phyloP scores from a whole-genome alignment of 179 eudicot species.

The Amaranthus tricolor region DNA sequence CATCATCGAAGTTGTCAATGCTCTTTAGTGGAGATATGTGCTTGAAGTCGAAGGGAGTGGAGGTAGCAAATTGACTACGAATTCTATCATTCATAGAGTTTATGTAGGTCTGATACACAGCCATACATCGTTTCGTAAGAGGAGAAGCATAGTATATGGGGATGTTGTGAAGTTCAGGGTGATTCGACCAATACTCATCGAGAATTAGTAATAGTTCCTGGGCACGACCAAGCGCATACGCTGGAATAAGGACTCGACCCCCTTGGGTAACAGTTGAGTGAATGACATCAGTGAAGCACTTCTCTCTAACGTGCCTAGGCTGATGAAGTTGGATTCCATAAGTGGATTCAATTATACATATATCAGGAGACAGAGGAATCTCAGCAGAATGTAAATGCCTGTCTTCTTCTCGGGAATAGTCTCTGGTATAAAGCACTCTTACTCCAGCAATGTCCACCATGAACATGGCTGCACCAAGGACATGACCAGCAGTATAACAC shows the following conservation, averaged over 20 bases:
- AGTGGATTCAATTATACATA: slow-evolving; percentile 92
- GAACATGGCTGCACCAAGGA: slow-evolving; percentile 99
- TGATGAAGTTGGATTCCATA: slow-evolving; percentile 91
- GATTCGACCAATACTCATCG: slow-evolving; percentile 94
- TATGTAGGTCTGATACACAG: slow-evolving; percentile 92
- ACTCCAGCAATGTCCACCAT: slow-evolving; percentile 99
- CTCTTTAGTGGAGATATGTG: slow-evolving; percentile 78
- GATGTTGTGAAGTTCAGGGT: slow-evolving; percentile 80
- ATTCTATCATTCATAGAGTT: slow-evolving; percentile 93
- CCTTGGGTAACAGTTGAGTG: slow-evolving; percentile 77
- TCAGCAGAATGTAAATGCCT: slow-evolving; percentile 97
- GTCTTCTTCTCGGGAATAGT: slow-evolving; percentile 97
- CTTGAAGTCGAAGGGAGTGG: slow-evolving; percentile 89
- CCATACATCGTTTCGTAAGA: slow-evolving; percentile 87
- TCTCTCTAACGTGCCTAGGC: slow-evolving; percentile 77
- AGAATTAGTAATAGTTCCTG: slow-evolving; percentile 87
- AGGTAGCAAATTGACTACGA: slow-evolving; percentile 71
- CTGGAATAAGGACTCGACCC: slow-evolving; percentile 93
- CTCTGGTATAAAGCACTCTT: slow-evolving; percentile 92
- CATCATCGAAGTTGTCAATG: slow-evolving; percentile 72
- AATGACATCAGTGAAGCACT: slow-evolving; percentile 85
- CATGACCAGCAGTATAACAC: slow-evolving; percentile 98
- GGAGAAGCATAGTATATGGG: slow-evolving; percentile 98
- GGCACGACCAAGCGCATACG: slow-evolving; percentile 96
- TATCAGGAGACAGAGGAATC: slow-evolving; percentile 81